Evolutionary conservation across 2,329 filamentous ascomycete species (phyloP).

Genomic region (Trichoderma semiorbis): DNA sequence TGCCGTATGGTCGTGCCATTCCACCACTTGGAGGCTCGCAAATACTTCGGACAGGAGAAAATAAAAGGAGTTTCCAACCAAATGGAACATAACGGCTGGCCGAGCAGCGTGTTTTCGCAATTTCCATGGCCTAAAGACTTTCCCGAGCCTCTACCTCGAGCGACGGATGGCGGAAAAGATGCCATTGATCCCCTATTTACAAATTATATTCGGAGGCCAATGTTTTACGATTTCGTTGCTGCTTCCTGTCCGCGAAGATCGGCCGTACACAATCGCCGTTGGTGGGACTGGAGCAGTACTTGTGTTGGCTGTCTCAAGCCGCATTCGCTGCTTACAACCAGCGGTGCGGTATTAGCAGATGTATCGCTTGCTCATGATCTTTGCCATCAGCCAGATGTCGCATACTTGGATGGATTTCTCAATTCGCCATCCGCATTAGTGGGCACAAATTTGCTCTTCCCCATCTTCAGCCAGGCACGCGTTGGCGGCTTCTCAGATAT

Average conservation of each 20-base stretch:
- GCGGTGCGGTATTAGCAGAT: conserved; percentile 48
- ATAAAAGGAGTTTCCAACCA: neutral
- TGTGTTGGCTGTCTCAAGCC: conserved; percentile 35
- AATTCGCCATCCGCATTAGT: conserved; percentile 48
- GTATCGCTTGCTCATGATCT: conserved; percentile 51
- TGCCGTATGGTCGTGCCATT: conserved; percentile 56
- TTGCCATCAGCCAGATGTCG: conserved; percentile 48
- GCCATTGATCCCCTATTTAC: conserved; percentile 20
- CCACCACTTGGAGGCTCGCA: conserved; percentile 54
- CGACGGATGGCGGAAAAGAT: neutral
- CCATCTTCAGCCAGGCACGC: conserved; percentile 55
- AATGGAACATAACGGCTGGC: neutral
- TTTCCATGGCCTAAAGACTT: conserved; percentile 23
- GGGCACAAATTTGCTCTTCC: conserved; percentile 49
- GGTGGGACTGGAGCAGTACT: conserved; percentile 38
- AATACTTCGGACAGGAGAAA: conserved; percentile 51
- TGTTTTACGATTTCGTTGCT: conserved; percentile 37
- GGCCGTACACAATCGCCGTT: conserved; percentile 37
- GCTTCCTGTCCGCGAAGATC: conserved; percentile 45
- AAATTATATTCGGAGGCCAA: conserved; percentile 24
- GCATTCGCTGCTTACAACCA: conserved; percentile 31
- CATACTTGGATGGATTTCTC: conserved; percentile 51
- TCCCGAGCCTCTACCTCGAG: conserved; percentile 2
- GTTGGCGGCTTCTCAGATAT: conserved; percentile 53
- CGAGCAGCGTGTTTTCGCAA: neutral